phyloP scores from a whole-genome alignment of 192 early-diverging fungal species.

The Umbelopsis ramanniana region DNA sequence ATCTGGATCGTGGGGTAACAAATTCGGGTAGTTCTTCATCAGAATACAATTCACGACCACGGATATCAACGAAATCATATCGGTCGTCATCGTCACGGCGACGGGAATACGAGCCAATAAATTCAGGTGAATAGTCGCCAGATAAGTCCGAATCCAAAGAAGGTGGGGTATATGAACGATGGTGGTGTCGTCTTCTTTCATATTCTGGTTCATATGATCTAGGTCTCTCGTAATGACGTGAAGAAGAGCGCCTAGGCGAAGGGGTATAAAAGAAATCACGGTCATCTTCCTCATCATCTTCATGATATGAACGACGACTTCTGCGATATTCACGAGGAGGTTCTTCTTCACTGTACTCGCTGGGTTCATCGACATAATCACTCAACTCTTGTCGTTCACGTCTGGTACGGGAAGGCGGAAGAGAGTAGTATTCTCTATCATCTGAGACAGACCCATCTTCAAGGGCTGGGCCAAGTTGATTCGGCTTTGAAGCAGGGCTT shows the following conservation, averaged over 20 bases:
- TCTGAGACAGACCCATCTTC: constrained; percentile 1
- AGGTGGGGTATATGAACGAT: constrained; percentile 1
- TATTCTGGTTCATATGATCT: background rate
- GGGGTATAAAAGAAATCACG: background rate
- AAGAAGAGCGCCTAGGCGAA: background rate
- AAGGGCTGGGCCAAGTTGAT: background rate
- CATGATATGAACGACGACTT: background rate
- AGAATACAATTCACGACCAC: background rate
- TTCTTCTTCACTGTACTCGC: constrained; percentile 7
- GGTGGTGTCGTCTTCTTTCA: background rate
- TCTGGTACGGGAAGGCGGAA: constrained; percentile 8
- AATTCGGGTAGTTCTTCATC: background rate
- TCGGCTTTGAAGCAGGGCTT: background rate
- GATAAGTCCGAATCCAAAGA: background rate
- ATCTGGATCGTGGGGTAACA: background rate
- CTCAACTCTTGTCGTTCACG: background rate
- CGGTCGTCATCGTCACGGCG: background rate
- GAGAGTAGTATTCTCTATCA: constrained; percentile 14
- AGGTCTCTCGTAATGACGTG: background rate
- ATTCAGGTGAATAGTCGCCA: background rate
- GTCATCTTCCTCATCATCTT: background rate
- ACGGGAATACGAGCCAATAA: background rate
- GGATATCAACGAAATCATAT: background rate
- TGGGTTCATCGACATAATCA: background rate
- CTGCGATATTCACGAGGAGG: constrained; percentile 2